These are phyloP conservation scores for Myrica gale DNA, from an alignment of 306 rosid genomes.

Conservation along the genomic window DNA sequence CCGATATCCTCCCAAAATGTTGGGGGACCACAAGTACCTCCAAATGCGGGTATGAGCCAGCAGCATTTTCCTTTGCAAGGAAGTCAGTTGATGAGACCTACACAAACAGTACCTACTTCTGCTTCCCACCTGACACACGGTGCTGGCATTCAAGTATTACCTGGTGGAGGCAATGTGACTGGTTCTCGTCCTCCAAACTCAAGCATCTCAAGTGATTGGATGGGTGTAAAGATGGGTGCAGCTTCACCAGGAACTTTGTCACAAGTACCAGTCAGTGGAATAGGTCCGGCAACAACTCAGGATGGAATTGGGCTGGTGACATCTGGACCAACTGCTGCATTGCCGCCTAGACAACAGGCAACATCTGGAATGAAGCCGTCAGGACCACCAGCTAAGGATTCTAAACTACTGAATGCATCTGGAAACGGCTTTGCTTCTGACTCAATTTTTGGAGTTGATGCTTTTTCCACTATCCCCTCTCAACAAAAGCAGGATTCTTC, in stretches of 20 bases:
- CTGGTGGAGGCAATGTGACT: conserved; percentile 35
- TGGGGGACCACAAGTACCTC: conserved; percentile 47
- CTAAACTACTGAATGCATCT: conserved; percentile 44
- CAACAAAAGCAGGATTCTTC: conserved; percentile 57
- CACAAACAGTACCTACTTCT: conserved; percentile 41
- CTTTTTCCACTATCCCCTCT: conserved; percentile 59
- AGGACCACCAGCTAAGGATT: conserved; percentile 45
- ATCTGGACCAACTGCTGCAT: conserved; percentile 48
- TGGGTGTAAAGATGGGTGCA: conserved; percentile 45
- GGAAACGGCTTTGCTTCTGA: conserved; percentile 64
- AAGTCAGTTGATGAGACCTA: conserved; percentile 45
- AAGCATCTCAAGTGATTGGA: conserved; percentile 45
- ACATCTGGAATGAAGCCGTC: conserved; percentile 44
- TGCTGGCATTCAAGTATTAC: conserved; percentile 47
- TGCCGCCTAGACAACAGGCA: conserved; percentile 50
- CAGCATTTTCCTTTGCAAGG: conserved; percentile 45
- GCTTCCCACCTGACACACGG: conserved; percentile 37
- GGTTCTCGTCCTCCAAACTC: conserved; percentile 40
- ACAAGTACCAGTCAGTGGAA: conserved; percentile 45
- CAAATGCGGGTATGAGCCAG: conserved; percentile 39
- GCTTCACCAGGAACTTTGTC: conserved; percentile 39
- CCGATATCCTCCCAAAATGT: conserved; percentile 46
- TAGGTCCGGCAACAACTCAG: conserved; percentile 40
- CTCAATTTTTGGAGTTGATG: conserved; percentile 68
- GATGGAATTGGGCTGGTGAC: conserved; percentile 57